Base-by-base conservation (phyloP, 805 yeast genomes). In the Wickerhamiella sorbophila region DNA sequence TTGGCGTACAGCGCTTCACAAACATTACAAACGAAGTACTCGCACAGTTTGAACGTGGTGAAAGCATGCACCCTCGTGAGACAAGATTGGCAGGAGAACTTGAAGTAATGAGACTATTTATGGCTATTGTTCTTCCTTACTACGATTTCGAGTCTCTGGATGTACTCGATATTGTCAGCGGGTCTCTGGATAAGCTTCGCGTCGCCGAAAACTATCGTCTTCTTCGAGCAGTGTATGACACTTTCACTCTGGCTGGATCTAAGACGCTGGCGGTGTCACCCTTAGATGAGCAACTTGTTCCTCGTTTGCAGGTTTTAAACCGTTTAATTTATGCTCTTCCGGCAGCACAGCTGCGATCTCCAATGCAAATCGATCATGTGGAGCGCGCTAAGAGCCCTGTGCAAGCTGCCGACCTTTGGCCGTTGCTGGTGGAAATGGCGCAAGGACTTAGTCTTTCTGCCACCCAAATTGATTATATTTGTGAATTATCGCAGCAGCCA, bases 51-150 rank as follows among this genome's bases (percentile, higher is more conserved):
- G 35, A 21, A n/a, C 36, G 29, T 12, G 36, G 20, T 17, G 12
- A 17, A 17, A 34, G 21, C 22, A 38, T 17, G 27, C 29, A 31
- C 42, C 33, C 26, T 18, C 34, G 31, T 2, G 42, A 46, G 26
- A 35, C 44, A 15, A 38, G 39, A 24, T 50, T 55, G 21, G 49
- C 58, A 22, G 60, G 61, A 27, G 55, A 57, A 41, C 40, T 57
- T 19, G 63, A 59, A 43, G 56, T 54, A 19, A 49, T 59, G 45
- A 52, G 61, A 17, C 61, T 56, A 47, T 39, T 58, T 3, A 36
- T 56, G 29, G 44, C 48, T 3, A 36, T 48, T 1, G 45, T 53
- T 2, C 48, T 38, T 31, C 56, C 58, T 9, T 22, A 44, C 20
- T 22, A 38, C 32, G 39, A 35, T 14, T 34, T 42, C 16, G 41